phyloP scores from a whole-genome alignment of 768 basidiomycete species.

The Saitozyma sp. region DNA sequence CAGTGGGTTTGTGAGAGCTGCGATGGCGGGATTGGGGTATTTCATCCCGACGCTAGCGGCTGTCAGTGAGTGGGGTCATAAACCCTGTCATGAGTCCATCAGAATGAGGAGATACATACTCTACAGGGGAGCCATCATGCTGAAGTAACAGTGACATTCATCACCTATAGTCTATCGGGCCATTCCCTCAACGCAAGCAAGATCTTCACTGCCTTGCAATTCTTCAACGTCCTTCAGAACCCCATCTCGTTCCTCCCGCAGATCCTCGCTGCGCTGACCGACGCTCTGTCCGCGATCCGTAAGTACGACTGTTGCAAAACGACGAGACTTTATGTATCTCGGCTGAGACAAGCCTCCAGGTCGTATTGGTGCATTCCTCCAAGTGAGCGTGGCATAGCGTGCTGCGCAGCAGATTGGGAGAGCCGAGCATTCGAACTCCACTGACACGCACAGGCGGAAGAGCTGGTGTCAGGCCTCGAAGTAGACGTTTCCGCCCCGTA shows the following conservation, averaged over 20 bases:
- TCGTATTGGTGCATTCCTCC: conserved; percentile 15
- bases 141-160: conserved; percentile 53
- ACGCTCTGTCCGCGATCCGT: conserved; percentile 24
- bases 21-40: conserved; percentile 24
- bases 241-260: conserved; percentile 43
- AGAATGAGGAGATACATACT: too few species aligned
- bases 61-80: conserved; percentile 44
- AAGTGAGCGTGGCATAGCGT: background rate
- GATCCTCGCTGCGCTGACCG: conserved; percentile 19
- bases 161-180: conserved; percentile 65
- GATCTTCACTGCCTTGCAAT: conserved; percentile 63
- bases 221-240: conserved; percentile 57
- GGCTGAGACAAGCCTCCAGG: background rate
- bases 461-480: background rate
- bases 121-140: too few species aligned
- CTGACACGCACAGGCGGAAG: background rate
- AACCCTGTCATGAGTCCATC: background rate
- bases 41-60: conserved; percentile 61
- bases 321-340: background rate
- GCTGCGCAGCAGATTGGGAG: background rate
- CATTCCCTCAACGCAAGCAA: conserved; percentile 60
- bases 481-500: conserved; percentile 54
- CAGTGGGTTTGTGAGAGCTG: conserved; percentile 11
- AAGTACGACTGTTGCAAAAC: background rate
- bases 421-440: background rate